Evolutionary conservation across 768 basidiomycete species (phyloP).

Genomic region (Royoungia palumana): DNA sequence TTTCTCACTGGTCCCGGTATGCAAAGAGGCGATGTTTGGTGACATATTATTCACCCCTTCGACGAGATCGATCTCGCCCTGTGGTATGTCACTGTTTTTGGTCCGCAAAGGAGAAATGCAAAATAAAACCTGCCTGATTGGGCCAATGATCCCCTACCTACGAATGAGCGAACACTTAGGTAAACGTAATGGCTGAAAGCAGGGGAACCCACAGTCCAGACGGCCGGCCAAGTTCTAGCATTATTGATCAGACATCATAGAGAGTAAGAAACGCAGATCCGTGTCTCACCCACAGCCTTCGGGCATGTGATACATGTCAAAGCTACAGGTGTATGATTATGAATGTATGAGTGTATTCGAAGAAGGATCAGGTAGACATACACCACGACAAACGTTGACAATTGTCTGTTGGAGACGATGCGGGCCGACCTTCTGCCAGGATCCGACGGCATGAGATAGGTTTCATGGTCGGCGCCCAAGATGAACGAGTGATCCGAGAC

Average conservation of each 20-base stretch:
- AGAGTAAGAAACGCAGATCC: background rate
- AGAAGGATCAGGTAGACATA: slow-evolving; percentile 5
- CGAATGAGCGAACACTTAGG: background rate
- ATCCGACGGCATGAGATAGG: slow-evolving; percentile 18
- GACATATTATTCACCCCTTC: slow-evolving; percentile 44
- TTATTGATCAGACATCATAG: background rate
- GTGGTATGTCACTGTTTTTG: background rate
- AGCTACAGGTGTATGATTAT: slow-evolving; percentile 8
- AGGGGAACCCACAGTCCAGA: slow-evolving; percentile 17
- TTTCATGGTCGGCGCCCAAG: slow-evolving; percentile 29
- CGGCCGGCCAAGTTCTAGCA: slow-evolving; percentile 27
- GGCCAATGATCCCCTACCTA: slow-evolving; percentile 22
- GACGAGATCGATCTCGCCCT: slow-evolving; percentile 47
- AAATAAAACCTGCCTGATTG: slow-evolving; percentile 1
- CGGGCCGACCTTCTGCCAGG: slow-evolving; percentile 31
- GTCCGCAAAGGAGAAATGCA: background rate
- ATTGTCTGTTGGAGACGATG: slow-evolving; percentile 21
- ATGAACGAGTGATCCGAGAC: slow-evolving; percentile 25
- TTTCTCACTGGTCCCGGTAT: slow-evolving; percentile 26
- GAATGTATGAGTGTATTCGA: background rate
- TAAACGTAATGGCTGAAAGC: background rate
- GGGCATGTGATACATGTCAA: slow-evolving; percentile 32
- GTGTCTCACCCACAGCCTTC: slow-evolving; percentile 28
- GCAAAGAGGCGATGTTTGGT: slow-evolving; percentile 33
- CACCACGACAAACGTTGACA: slow-evolving; percentile 18